phyloP scores from a whole-genome alignment of 768 basidiomycete genomes.

The Royoungia palumana region DNA sequence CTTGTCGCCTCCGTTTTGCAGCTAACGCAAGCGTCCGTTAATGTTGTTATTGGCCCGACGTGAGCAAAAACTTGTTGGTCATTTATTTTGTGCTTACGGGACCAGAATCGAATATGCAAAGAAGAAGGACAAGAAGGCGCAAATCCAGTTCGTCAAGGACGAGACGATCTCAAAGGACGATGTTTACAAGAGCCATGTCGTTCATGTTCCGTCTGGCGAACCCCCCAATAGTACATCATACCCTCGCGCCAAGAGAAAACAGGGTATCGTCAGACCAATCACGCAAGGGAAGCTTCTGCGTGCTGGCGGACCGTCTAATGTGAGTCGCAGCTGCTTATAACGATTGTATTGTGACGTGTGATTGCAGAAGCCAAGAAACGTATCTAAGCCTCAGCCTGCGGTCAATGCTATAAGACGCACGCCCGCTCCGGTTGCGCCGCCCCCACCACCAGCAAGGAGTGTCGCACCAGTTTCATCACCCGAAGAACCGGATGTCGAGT shows the following conservation, averaged over 20 bases:
- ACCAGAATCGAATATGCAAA: conserved; percentile 82
- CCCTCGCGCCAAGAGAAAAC: conserved; percentile 83
- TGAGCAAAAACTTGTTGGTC: conserved; percentile 39
- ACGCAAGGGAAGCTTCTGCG: conserved; percentile 79
- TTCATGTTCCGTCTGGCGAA: conserved; percentile 87
- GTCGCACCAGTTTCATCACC: conserved; percentile 55
- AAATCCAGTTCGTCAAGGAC: conserved; percentile 86
- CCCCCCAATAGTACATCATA: conserved; percentile 76
- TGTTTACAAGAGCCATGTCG: conserved; percentile 88
- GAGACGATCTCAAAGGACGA: conserved; percentile 78
- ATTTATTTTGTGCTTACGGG: conserved; percentile 11
- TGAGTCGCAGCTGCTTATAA: conserved; percentile 24
- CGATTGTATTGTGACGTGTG: conserved; percentile 1
- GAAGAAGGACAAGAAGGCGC: conserved; percentile 93
- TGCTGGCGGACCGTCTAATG: conserved; percentile 70
- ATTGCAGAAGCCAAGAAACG: conserved; percentile 42
- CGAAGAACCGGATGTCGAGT: conserved; percentile 60
- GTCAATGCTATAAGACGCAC: conserved; percentile 32
- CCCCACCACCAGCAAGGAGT: conserved; percentile 40
- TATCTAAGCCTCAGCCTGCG: conserved; percentile 38
- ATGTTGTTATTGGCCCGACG: conserved; percentile 72
- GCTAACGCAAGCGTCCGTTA: conserved; percentile 73
- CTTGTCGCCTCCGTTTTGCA: conserved; percentile 78
- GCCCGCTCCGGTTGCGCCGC: conserved; percentile 27
- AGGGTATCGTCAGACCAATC: conserved; percentile 81